These are phyloP conservation scores for rapeseed (Brassica napus) DNA, from an alignment of 345 rosid genomes.

Conservation along the genomic window Da-Ae NC_063451.1:516001-516500, in stretches of 20 bases:
- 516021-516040: background rate
- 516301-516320: slow-evolving; percentile 80
- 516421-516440: background rate
- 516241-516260: slow-evolving; percentile 12
- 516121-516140: slow-evolving; percentile 87
- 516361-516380: slow-evolving; percentile 70
- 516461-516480: slow-evolving; percentile 84
- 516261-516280: slow-evolving; percentile 89
- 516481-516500: slow-evolving; percentile 54
- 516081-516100: slow-evolving; percentile 88
- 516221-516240: background rate
- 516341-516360: slow-evolving; percentile 81
- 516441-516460: slow-evolving; percentile 44
- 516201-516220: slow-evolving; percentile 13
- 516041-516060: slow-evolving; percentile 8
- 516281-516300: slow-evolving; percentile 70
- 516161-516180: slow-evolving; percentile 97
- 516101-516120: slow-evolving; percentile 93
- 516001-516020: background rate
- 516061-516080: slow-evolving; percentile 41
- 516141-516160: slow-evolving; percentile 78
- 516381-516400: background rate
- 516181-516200: slow-evolving; percentile 17
- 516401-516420: slow-evolving; percentile 4
- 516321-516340: slow-evolving; percentile 77